Base-by-base conservation (phyloP, 257 asterid species). In the Thymus quinquecostatus region DNA sequence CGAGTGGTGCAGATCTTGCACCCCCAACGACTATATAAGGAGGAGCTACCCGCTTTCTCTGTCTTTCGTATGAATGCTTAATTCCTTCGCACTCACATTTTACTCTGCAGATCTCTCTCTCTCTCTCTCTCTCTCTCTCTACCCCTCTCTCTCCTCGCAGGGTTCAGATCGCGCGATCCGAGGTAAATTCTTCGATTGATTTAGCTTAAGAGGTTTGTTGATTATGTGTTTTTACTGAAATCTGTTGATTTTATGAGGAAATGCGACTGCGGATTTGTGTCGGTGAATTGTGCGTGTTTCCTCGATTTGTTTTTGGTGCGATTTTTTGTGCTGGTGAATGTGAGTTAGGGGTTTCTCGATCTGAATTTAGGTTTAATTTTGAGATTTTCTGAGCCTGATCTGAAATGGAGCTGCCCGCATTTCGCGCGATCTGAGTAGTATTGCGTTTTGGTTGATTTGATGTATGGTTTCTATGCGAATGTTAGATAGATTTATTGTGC, bases 11-110 rank as follows among this genome's bases (percentile, higher is more conserved):
- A 72, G 83, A 74, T 83, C 85, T 75, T 75, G 82, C 66, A 41
- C 43, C 74, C 51, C 57, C 77, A 68, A 75, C 80, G 81, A 80
- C 83, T 83, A 80, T 81, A 75, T 72, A 83, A 69, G 4, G 66
- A 60, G 70, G 66, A 60, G 70, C 82, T 80, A 54, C 81, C 75
- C 80, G 85, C 78, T 76, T 53, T 74, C 65, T 81, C 82, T 69
- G 71, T 64, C 58, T 68, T 56, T 13, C 40, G 50, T 70, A 65
- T 28, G 65, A 60, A 66, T 66, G 65, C 76, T 47, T 47, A 47
- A 32, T 68, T 55, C 51, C 74, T 68, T 58, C 78, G 2, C 32
- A 53, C 68, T 28, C 66, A 65, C 69, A 69, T 71, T 81, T 41
- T 68, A 30, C 65, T 71, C 45, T 60, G 51, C 60, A 51, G 71